Evolutionary conservation across 2,329 filamentous ascomycete species (phyloP), one percentile per base, ranked within the genome.

Genomic region (Samsoniella hepiali): DNA sequence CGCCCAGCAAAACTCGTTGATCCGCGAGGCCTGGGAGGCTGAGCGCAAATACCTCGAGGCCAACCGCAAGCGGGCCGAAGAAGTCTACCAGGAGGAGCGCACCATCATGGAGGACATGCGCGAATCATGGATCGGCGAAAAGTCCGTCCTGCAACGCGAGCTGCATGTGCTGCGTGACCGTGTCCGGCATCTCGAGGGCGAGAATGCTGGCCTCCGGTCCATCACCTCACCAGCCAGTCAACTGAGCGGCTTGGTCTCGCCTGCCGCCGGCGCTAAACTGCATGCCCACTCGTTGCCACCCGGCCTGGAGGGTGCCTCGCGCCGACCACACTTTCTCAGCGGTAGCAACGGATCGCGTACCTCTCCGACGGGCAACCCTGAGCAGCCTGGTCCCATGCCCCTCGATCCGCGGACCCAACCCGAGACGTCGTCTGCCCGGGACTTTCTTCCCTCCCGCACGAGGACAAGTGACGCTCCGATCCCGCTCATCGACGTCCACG

Each of bases 11-110:
- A 79, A 79, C 66, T 68, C 72, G 38, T 68, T 75, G 34, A 79
- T 80, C 47, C 74, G 78, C 31, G 81, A 82, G 64, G 81, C 78
- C 27, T 84, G 82, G 81, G 81, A 82, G 68, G 79, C 79, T 10
- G 82, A 85, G 69, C 79, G 82, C 40, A 79, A 78, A 57, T 78
- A 84, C 63, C 74, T 85, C 63, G 82, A 85, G 68, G 81, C 81
- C 7, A 83, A 81, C 65, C 79, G 82, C 11, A 78, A 78, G 53
- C 79, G 81, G 15, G 82, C 80, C 4, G 83, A 84, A 67, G 80
- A 83, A 69, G 79, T 84, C n/a, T 84, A 84, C 68, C 79, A 79
- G 65, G 81, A 84, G 67, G 82, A 85, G 68, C 79, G 81, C 8
- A 74, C 74, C 57, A 76, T 84, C 63, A 84, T 84, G 79, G 81